Evolutionary conservation across 106 monocot genomes (phyloP), one percentile per base, ranked within the genome.

Genomic region (Alisma plantagoaquatica): DNA sequence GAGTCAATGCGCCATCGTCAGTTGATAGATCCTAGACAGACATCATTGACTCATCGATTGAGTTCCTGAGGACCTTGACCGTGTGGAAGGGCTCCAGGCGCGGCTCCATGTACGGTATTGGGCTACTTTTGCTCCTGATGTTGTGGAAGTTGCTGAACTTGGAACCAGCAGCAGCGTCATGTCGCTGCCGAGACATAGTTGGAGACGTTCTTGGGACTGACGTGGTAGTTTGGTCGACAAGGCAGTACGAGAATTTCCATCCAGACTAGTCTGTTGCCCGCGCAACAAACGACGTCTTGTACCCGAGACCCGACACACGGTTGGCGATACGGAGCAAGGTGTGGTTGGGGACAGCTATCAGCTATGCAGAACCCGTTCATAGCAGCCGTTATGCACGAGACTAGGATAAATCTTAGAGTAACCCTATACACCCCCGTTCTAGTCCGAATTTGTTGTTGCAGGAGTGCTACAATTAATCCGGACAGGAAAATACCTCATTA

Each of bases 191-290:
- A 23, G 24, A 98, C 74, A 59, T 76, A 70, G 53, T 71, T 64
- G 32, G 98, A 68, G 63, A 57, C 59, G 62, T 82, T 98, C n/a
- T 59, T 70, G 4, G 98, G 90, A 56, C 81, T 75, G 51, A 99
- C 90, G 62, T 99, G 98, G n/a, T n/a, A n/a, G n/a, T n/a, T n/a
- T n/a, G n/a, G 74, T 99, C 90, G 20, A 99, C 86, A 23, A 90
- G 69, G 64, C 98, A 99, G 70, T 90, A 99, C 29, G 90, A 81
- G 82, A 99, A 99, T 44, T 68, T 68, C 32, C 78, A 78, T 8
- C 72, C 69, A 68, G 77, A 98, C 18, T 19, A 63, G 0, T 46
- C 18, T 11, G 70, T 41, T 58, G 84, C 84, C 28, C 51, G 51
- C 1, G 53, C 41, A 24, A 82, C 76, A 57, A 98, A 98, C 38